Conservation (phyloP, 805 yeast genomes). For the Nakazawaea sp. region DNA sequence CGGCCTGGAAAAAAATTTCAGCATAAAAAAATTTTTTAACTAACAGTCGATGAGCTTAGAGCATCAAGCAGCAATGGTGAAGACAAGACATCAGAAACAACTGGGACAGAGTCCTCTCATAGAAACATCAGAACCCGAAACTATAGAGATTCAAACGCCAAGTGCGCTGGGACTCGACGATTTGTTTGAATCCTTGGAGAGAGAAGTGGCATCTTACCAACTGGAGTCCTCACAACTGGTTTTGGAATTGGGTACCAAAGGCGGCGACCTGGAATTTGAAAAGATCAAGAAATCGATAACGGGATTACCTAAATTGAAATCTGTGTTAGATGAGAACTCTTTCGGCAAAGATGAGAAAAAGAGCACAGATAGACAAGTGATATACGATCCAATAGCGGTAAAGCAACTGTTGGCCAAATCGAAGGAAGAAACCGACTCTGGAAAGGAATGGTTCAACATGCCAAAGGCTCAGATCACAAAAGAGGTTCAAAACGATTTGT, state of each 20-base stretch:
- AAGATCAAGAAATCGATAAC: conserved; percentile 27
- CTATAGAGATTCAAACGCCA: no score
- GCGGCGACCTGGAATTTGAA: conserved; percentile 16
- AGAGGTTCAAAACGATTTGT: conserved; percentile 66
- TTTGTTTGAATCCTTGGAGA: conserved; percentile 23
- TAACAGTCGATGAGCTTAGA: neutral
- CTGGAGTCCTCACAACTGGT: no score
- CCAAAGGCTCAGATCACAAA: conserved; percentile 72
- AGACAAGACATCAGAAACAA: no score
- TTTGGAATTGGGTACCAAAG: no score
- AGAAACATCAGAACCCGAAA: no score
- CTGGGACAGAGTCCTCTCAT: no score
- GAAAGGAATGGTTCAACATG: conserved; percentile 73
- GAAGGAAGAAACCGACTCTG: conserved; percentile 31
- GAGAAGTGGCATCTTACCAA: no score
- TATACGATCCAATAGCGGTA: conserved; percentile 40
- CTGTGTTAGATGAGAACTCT: conserved; percentile 20
- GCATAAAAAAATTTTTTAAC: neutral
- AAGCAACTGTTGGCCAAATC: conserved; percentile 12
- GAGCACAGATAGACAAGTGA: conserved; percentile 19
- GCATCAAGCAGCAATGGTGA: neutral
- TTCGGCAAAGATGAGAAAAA: conserved; percentile 10
- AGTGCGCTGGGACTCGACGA: no score
- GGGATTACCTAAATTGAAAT: conserved; percentile 34
- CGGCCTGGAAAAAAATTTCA: neutral